Conservation (phyloP, 176 grass and related monocot genomes). For the Leersia perrieri region DNA sequence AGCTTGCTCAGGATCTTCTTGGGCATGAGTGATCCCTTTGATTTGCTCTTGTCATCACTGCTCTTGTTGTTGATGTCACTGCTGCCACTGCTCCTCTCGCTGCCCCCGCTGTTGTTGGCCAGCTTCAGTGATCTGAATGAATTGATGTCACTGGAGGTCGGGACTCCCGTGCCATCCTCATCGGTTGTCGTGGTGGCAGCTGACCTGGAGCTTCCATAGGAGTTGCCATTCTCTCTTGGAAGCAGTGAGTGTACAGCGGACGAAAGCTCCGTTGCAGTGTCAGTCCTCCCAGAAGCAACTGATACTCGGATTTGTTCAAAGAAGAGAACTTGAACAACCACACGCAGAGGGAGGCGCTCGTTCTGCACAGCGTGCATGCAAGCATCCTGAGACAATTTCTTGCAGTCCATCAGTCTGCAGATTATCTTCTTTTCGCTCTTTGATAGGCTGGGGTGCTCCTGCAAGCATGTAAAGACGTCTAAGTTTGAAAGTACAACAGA, state of each 20-base stretch:
- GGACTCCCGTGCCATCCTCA: conserved; percentile 64
- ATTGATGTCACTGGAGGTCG: conserved; percentile 56
- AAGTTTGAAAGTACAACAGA: conserved; percentile 1
- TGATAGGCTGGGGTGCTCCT: conserved; percentile 83
- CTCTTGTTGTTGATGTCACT: conserved; percentile 63
- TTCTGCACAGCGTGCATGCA: conserved; percentile 93
- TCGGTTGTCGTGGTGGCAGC: conserved; percentile 70
- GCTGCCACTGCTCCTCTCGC: conserved; percentile 73
- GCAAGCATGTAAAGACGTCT: background rate
- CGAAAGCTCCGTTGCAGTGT: conserved; percentile 37
- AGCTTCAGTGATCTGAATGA: conserved; percentile 62
- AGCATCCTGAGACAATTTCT: conserved; percentile 74
- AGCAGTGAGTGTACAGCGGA: conserved; percentile 45
- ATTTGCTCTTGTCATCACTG: conserved; percentile 50
- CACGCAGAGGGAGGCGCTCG: conserved; percentile 83
- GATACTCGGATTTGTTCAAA: conserved; percentile 69
- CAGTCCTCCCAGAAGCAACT: conserved; percentile 24
- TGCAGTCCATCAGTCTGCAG: conserved; percentile 91
- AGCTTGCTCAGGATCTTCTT: conserved; percentile 95
- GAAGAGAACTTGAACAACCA: conserved; percentile 97
- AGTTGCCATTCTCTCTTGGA: conserved; percentile 74
- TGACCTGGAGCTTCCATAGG: conserved; percentile 88
- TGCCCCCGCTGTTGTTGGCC: conserved; percentile 47
- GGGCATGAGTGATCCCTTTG: conserved; percentile 62
- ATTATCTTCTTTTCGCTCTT: conserved; percentile 93